phyloP scores from a whole-genome alignment of 2,329 filamentous ascomycete genomes.

The Clarireedia hainanense region DNA sequence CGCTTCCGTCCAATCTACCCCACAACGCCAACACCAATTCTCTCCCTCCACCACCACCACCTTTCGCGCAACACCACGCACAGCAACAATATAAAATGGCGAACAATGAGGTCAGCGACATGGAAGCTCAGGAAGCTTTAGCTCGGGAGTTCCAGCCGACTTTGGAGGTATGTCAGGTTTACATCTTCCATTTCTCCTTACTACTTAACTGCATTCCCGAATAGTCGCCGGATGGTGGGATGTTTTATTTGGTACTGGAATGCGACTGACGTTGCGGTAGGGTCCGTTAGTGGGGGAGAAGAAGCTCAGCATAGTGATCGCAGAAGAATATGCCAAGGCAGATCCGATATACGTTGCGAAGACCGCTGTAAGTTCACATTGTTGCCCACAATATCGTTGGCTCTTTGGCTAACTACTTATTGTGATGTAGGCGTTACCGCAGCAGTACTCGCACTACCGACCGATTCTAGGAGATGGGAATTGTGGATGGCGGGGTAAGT shows the following conservation, averaged over 20 bases:
- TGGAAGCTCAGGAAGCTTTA: constrained; percentile 49
- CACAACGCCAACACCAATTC: constrained; percentile 13
- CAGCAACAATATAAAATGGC: constrained; percentile 22
- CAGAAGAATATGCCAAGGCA: constrained; percentile 79
- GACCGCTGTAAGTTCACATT: constrained; percentile 59
- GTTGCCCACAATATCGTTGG: neutral
- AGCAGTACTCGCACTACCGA: constrained; percentile 81
- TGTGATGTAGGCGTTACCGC: constrained; percentile 58
- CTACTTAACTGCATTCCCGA: neutral
- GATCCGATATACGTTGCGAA: constrained; percentile 81
- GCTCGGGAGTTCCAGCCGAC: constrained; percentile 51
- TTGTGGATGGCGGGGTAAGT: constrained; percentile 94
- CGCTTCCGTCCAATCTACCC: neutral
- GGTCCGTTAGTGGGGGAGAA: constrained; percentile 76
- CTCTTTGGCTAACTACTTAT: neutral
- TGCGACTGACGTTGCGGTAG: constrained; percentile 41
- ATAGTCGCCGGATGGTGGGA: neutral
- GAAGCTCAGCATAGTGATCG: constrained; percentile 68
- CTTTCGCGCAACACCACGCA: constrained; percentile 2
- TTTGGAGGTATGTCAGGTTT: constrained; percentile 40
- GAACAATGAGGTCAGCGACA: constrained; percentile 13
- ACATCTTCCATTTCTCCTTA: neutral
- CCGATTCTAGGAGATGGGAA: constrained; percentile 88
- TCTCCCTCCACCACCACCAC: constrained; percentile 8
- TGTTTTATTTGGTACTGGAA: constrained; percentile 11